These are phyloP conservation scores for Dichomitus squalens DNA, from an alignment of 1,284 basidiomycete species.

Conservation along the genomic window DNA sequence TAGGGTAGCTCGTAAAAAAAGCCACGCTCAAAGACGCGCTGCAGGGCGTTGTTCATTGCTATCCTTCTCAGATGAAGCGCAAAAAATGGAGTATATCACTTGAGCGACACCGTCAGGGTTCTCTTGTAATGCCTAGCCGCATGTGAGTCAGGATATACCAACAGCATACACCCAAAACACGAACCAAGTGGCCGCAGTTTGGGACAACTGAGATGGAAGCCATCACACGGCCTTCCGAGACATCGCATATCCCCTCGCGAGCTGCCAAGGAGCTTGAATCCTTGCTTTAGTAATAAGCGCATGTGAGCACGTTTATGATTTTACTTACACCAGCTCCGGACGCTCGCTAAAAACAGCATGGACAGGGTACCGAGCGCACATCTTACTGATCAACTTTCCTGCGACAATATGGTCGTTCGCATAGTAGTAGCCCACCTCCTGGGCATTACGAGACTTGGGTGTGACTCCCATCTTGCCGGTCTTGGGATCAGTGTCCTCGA, in stretches of 20 bases:
- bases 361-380: constrained; percentile 3
- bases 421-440: constrained; percentile 1
- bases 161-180: background rate
- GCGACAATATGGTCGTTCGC: background rate
- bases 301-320: too few species aligned
- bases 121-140: background rate
- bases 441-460: background rate
- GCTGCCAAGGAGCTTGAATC: background rate
- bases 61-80: background rate
- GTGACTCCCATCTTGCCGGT: background rate
- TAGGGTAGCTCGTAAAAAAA: too few species aligned
- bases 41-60: background rate
- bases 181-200: background rate
- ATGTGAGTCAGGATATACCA: background rate
- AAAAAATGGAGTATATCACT: background rate
- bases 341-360: constrained; percentile 2
- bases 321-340: constrained; percentile 2
- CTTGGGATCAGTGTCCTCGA: background rate
- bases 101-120: background rate
- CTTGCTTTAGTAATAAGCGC: too few species aligned
- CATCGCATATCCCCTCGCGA: background rate
- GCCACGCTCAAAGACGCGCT: background rate
- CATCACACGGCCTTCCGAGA: background rate
- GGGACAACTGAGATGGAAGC: background rate
- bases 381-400: background rate